These are phyloP conservation scores for Talaromyces sp. DNA, from an alignment of 2,329 filamentous ascomycete species.

Conservation along the genomic window DNA sequence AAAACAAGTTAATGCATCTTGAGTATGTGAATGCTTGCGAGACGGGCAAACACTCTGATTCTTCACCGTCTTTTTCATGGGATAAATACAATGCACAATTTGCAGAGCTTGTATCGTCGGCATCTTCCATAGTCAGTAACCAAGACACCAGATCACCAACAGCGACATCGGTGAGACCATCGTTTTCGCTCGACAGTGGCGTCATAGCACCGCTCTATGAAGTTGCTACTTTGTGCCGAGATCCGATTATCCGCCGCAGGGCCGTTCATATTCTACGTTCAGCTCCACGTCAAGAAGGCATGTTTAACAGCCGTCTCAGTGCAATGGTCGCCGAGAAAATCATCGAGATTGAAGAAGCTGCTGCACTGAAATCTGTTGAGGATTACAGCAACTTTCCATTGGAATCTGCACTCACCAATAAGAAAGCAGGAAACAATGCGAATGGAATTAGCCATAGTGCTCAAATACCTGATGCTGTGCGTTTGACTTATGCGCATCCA, in stretches of 20 bases:
- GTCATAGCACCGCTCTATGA: constrained; percentile 27
- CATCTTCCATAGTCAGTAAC: constrained; percentile 23
- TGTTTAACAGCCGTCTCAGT: constrained; percentile 23
- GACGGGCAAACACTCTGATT: background rate
- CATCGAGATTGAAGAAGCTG: constrained; percentile 25
- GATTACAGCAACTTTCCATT: constrained; percentile 3
- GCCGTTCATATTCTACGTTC: constrained; percentile 27
- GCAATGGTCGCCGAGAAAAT: constrained; percentile 24
- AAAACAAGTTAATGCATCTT: background rate
- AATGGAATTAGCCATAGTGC: background rate
- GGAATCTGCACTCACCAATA: background rate
- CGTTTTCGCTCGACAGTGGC: constrained; percentile 31
- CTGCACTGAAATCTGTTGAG: background rate
- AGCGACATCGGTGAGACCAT: background rate
- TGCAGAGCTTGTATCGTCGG: constrained; percentile 26
- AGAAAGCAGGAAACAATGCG: background rate
- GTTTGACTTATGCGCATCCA: constrained; percentile 15
- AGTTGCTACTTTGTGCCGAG: constrained; percentile 29
- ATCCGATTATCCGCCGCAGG: constrained; percentile 27
- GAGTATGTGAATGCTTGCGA: constrained; percentile 5
- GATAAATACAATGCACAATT: constrained; percentile 26
- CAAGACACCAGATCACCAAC: no score
- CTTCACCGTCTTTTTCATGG: constrained; percentile 21
- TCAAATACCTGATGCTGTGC: constrained; percentile 8
- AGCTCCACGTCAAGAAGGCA: constrained; percentile 24